A percentile compares a stretch with the other conserved stretches of the same genome.
Evolutionary conservation across 257 asterid species (phyloP).

Genomic region (Nicotiana undulata): DNA sequence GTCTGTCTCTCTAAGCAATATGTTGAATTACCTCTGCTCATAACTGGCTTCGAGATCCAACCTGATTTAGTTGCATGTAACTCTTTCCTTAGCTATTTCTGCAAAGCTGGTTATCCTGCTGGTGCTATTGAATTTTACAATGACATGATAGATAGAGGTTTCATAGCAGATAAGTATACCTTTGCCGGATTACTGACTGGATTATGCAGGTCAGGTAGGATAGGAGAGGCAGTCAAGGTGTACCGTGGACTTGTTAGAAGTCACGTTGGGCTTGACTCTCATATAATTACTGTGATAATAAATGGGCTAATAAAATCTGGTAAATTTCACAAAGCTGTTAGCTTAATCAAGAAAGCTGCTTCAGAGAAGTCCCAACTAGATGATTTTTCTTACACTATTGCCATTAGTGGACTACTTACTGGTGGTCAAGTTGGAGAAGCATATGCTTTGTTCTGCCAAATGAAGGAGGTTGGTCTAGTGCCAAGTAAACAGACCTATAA

Average conservation of each 20-base stretch:
- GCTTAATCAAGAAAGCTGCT: constrained; percentile 35
- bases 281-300: constrained; percentile 49
- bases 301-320: constrained; percentile 54
- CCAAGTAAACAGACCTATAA: constrained; percentile 44
- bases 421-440: constrained; percentile 43
- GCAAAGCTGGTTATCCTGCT: constrained; percentile 56
- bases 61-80: constrained; percentile 79
- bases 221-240: constrained; percentile 47
- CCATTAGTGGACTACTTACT: constrained; percentile 44
- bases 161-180: constrained; percentile 61
- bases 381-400: constrained; percentile 45
- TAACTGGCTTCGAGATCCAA: constrained; percentile 47
- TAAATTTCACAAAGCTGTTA: constrained; percentile 28
- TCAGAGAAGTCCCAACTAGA: constrained; percentile 42
- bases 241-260: constrained; percentile 44
- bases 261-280: constrained; percentile 36
- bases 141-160: constrained; percentile 63
- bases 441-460: constrained; percentile 37
- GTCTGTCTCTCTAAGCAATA: constrained; percentile 50
- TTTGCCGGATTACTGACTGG: constrained; percentile 54
- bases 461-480: constrained; percentile 44
- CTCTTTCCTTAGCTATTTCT: constrained; percentile 53
- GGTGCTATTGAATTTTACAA: constrained; percentile 61
- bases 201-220: constrained; percentile 47
- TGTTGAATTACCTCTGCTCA: constrained; percentile 50